phyloP scores from a whole-genome alignment of 352 stramenopile genomes.

The Pythium insidiosum region DNA sequence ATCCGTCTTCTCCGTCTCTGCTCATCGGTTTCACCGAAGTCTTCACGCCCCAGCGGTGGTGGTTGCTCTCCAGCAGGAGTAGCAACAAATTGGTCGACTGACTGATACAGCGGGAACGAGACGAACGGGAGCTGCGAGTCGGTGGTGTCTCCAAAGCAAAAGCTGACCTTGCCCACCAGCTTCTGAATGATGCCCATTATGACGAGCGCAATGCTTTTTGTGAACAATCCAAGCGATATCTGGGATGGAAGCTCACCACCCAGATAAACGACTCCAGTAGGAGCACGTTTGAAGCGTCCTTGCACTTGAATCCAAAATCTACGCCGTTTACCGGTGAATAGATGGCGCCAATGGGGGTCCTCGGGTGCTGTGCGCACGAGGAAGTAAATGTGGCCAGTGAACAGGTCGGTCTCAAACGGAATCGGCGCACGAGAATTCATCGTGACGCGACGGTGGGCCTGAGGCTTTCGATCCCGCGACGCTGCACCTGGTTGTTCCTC shows the following conservation, averaged over 20 bases:
- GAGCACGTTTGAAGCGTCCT: constrained; percentile 64
- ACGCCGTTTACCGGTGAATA: constrained; percentile 58
- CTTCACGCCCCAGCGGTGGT: constrained; percentile 33
- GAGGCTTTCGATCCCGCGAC: neutral
- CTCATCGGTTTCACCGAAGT: constrained; percentile 62
- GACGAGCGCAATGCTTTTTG: constrained; percentile 61
- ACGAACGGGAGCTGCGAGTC: constrained; percentile 40
- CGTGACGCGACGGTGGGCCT: constrained; percentile 13
- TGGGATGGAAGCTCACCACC: constrained; percentile 58
- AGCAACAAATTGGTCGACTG: constrained; percentile 70
- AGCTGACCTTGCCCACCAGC: constrained; percentile 52
- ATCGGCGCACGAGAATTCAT: constrained; percentile 60
- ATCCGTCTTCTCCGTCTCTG: constrained; percentile 26
- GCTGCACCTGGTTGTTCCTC: too few relatives aligned
- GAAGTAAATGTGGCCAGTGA: constrained; percentile 70
- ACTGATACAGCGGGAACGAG: constrained; percentile 73
- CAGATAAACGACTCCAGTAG: constrained; percentile 49
- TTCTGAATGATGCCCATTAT: constrained; percentile 73
- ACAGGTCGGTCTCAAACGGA: constrained; percentile 85
- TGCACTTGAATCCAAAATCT: constrained; percentile 88
- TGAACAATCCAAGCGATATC: constrained; percentile 68
- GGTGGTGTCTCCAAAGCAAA: constrained; percentile 49
- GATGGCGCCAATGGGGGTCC: constrained; percentile 32
- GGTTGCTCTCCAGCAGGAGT: constrained; percentile 44
- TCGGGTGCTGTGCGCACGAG: constrained; percentile 66